Percentiles rank a stretch among this genome's conserved stretches.
These are phyloP conservation scores for Fusarium sororula DNA, from an alignment of 2,329 filamentous ascomycete genomes.

Conservation along the genomic window DNA sequence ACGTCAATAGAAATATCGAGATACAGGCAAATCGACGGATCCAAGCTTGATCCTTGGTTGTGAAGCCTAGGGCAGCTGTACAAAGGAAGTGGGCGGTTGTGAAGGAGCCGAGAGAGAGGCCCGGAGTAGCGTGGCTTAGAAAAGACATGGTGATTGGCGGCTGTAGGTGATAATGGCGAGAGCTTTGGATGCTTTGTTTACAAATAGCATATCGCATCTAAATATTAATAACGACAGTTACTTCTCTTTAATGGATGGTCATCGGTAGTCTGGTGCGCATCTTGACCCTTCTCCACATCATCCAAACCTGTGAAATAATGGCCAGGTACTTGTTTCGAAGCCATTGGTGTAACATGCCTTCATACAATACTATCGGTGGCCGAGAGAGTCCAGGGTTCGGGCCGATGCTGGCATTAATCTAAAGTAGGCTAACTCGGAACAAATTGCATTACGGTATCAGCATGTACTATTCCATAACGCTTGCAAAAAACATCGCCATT, in stretches of 20 bases:
- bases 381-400: background rate
- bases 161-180: background rate
- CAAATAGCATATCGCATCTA: background rate
- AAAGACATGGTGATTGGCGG: background rate
- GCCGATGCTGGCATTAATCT: background rate
- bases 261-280: background rate
- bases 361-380: background rate
- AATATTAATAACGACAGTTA: background rate
- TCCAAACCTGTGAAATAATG: background rate
- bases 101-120: background rate
- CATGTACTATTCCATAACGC: background rate
- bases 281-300: background rate
- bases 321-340: background rate
- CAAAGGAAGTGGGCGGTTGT: background rate
- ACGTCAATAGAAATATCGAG: background rate
- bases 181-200: background rate
- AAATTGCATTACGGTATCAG: background rate
- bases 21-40: background rate
- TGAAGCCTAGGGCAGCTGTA: background rate
- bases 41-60: background rate
- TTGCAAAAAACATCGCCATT: background rate
- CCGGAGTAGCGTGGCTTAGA: background rate
- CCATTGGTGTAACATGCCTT: background rate
- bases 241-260: background rate
- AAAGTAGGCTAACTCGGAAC: background rate